phyloP scores from a whole-genome alignment of 495 filamentous ascomycete species.

The Podospora bellae-mahoneyi region DNA sequence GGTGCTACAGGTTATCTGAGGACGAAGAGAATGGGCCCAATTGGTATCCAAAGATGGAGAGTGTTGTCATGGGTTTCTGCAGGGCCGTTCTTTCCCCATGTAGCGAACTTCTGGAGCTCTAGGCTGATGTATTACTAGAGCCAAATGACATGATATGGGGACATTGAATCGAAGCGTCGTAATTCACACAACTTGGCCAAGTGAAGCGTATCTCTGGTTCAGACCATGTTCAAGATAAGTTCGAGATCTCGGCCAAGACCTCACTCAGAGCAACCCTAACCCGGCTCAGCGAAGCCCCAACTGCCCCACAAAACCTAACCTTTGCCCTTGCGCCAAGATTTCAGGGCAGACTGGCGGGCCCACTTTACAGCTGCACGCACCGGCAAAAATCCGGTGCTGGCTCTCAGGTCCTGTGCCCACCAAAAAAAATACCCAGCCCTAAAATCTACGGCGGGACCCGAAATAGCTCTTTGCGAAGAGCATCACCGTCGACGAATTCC shows the following conservation, averaged over 20 bases:
- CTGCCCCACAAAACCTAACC: background rate
- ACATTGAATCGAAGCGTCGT: background rate
- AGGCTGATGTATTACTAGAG: too few relatives aligned
- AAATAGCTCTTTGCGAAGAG: conserved; percentile 26
- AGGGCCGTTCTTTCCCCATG: background rate
- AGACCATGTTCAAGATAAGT: background rate
- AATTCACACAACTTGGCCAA: too few relatives aligned
- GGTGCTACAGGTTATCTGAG: conserved; percentile 57
- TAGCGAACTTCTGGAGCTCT: too few relatives aligned
- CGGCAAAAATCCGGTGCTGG: conserved; percentile 27
- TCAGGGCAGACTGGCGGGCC: background rate
- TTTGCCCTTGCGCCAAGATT: conserved; percentile 7
- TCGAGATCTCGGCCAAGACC: background rate
- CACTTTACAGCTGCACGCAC: background rate
- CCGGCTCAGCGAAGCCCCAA: background rate
- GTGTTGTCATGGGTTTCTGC: background rate
- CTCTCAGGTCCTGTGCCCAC: conserved; percentile 28
- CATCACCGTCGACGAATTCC: conserved; percentile 34
- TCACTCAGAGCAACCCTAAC: background rate
- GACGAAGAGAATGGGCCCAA: background rate
- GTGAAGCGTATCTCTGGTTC: background rate
- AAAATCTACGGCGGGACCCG: conserved; percentile 29
- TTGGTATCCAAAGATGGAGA: background rate
- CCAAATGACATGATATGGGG: background rate
- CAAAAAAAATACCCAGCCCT: conserved; percentile 39